phyloP scores from a whole-genome alignment of 2,329 filamentous ascomycete species.

The Botrytis aclada region DNA sequence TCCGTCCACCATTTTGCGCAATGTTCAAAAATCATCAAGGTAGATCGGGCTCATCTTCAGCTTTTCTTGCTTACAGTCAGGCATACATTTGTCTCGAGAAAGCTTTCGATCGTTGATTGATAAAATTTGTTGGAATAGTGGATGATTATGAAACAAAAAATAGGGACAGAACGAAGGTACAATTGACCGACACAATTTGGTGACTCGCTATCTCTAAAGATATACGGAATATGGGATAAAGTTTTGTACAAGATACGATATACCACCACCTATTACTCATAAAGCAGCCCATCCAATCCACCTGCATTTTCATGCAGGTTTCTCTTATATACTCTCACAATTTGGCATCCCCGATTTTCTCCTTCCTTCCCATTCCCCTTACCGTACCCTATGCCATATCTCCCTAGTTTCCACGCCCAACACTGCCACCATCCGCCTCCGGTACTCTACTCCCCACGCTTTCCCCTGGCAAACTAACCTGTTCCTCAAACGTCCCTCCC shows the following conservation, averaged over 20 bases:
- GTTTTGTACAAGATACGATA: background rate
- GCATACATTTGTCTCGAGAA: background rate
- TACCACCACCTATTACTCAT: background rate
- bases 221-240: background rate
- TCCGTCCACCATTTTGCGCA: background rate
- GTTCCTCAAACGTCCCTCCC: constrained; percentile 27
- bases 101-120: background rate
- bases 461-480: constrained; percentile 27
- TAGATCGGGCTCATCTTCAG: background rate
- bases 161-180: background rate
- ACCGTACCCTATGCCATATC: background rate
- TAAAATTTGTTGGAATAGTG: background rate
- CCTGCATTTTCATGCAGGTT: background rate
- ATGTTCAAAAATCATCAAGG: background rate
- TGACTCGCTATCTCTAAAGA: background rate
- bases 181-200: background rate
- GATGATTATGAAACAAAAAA: background rate
- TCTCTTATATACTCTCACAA: background rate
- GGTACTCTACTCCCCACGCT: constrained; percentile 14
- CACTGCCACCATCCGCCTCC: background rate
- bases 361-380: background rate
- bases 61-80: background rate
- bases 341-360: too few relatives aligned
- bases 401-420: background rate
- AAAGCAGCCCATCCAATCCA: background rate